A percentile compares a stretch with the other conserved stretches of the same genome.
Conservation (phyloP, 345 rosid genomes). For the Hypericum androsaemum region DNA sequence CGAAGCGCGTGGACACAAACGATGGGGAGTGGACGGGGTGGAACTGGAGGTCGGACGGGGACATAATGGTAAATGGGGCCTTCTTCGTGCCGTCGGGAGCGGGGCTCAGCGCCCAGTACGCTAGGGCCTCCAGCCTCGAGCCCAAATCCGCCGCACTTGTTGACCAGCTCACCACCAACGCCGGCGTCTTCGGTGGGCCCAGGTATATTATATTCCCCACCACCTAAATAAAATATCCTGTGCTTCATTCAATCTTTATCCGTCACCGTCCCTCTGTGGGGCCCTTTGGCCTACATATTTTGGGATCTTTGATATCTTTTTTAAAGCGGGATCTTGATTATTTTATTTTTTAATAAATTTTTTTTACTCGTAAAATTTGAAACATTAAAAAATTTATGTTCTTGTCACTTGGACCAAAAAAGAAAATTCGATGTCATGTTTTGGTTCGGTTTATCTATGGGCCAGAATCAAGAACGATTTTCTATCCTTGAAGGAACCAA, state of each 20-base stretch:
- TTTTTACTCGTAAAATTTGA: no score
- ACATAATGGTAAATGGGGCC: constrained; percentile 80
- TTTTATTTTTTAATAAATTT: no score
- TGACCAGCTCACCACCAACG: constrained; percentile 57
- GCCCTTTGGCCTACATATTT: no score
- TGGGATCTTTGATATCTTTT: no score
- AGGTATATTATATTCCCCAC: constrained; percentile 36
- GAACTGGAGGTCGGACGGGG: constrained; percentile 98
- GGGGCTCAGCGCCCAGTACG: constrained; percentile 47
- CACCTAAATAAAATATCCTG: no score
- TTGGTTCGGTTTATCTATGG: no score
- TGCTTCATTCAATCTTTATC: background rate
- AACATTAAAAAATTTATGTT: no score
- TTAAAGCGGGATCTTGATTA: no score
- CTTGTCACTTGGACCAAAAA: no score
- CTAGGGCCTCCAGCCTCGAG: constrained; percentile 67
- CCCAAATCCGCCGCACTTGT: constrained; percentile 57
- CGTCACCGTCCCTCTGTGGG: background rate
- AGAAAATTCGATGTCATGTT: no score
- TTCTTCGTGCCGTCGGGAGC: constrained; percentile 90
- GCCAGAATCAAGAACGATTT: no score
- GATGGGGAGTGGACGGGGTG: constrained; percentile 61
- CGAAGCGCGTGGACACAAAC: constrained; percentile 77
- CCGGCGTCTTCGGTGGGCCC: constrained; percentile 69
- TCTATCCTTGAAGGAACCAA: no score